Evolutionary conservation across 1,284 basidiomycete species (phyloP), one percentile per base, ranked within the genome.

Genomic region (Schizopora paradoxa): DNA sequence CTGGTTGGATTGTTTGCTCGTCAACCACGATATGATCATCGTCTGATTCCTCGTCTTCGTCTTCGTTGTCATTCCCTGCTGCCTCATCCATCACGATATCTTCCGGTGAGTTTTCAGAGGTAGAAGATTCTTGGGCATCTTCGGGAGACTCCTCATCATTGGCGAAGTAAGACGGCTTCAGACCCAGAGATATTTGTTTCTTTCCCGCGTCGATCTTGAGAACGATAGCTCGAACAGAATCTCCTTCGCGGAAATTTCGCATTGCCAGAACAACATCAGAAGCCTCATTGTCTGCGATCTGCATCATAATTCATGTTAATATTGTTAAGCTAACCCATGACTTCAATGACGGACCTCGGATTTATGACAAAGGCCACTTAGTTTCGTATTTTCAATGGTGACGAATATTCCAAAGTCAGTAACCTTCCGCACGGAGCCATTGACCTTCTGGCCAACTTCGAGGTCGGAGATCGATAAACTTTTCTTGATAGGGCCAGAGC

Each of bases 341-440:
- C 25, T 19, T 13, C 44, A 26, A 41, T 28, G 28, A 51, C 73
- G 43, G 58, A 86, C 87, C 73, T 96, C 78, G 16, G 88, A 90
- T 65, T 92, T 92, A 66, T 99, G 96, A 63, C 95, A 98, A 7
- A 99, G 72, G 4, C 96, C 96, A 47, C 77, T 85, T 40, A 98
- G 70, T 57, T 85, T 86, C 1, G 87, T 86, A 11, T 78, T 85
- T 7, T 88, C 80, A 33, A 98, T 84, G 61, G 86, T 78, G 43
- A 99, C 80, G 68, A 99, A 98, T 29, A 97, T 73, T 13, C 96
- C 96, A 58, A 91, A 99, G 28, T 82, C 77, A 63, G 93, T 88
- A 7, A 94, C 74, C 53, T 76, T 79, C 62, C 85, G 88, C 39
- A 94, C 77, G 25, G 70, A 68, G 11, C 87, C 84, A 27, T 82